phyloP scores from a whole-genome alignment of 768 basidiomycete species.

The Boletellus ananas region DNA sequence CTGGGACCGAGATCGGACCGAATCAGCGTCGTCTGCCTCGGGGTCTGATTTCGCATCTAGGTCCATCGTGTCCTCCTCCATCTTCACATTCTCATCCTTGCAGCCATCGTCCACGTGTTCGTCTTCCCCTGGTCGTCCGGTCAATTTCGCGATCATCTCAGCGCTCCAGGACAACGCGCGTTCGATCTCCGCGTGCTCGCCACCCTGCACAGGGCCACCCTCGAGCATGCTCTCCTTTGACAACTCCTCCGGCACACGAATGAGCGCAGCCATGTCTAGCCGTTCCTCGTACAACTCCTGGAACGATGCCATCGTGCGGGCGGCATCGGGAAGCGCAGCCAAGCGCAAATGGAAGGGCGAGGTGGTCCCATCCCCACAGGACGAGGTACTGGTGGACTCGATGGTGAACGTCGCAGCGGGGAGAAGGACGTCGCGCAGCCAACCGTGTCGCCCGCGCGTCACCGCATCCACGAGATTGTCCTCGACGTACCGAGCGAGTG shows the following conservation, averaged over 20 bases:
- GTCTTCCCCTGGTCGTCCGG: background rate
- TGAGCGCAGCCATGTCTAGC: conserved; percentile 43
- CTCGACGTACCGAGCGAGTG: conserved; percentile 40
- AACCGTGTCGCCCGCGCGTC: conserved; percentile 38
- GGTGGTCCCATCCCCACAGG: background rate
- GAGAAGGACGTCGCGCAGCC: conserved; percentile 29
- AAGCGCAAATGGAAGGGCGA: conserved; percentile 13
- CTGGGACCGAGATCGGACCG: background rate
- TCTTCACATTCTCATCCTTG: conserved; percentile 4
- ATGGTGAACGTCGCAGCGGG: background rate
- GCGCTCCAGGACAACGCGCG: conserved; percentile 56
- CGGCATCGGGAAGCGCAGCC: conserved; percentile 11
- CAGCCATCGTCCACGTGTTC: background rate
- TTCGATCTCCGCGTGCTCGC: conserved; percentile 30
- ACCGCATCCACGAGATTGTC: conserved; percentile 38
- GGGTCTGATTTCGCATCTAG: conserved; percentile 12
- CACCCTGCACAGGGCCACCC: conserved; percentile 7
- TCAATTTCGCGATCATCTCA: conserved; percentile 44
- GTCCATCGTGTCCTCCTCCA: conserved; percentile 20
- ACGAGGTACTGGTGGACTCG: background rate
- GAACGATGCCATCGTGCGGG: conserved; percentile 2
- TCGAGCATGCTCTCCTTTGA: conserved; percentile 28
- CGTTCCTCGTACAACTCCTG: conserved; percentile 13
- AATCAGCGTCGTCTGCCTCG: background rate
- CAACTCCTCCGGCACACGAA: conserved; percentile 40